Evolutionary conservation across 371 early-diverging fungal genomes (phyloP).

Genomic region (Apophysomyces elegans): DNA sequence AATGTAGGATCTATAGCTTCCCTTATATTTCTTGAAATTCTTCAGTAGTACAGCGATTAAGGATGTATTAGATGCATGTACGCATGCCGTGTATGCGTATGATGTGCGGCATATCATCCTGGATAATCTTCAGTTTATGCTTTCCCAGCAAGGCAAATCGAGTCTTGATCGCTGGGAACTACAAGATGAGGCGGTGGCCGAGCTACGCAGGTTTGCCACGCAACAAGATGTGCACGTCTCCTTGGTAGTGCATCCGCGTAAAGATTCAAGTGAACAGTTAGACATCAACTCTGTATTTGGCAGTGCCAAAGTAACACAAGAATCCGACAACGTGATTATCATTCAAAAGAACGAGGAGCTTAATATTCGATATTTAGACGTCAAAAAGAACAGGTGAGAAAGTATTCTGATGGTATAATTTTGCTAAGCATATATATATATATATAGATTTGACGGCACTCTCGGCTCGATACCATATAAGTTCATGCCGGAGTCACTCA

Average conservation of each 20-base stretch:
- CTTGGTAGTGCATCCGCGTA: conserved; percentile 79
- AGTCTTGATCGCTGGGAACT: conserved; percentile 71
- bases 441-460: conserved; percentile 74
- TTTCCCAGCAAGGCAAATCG: conserved; percentile 68
- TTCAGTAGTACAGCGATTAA: conserved; percentile 74
- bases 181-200: conserved; percentile 73
- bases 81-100: conserved; percentile 72
- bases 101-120: conserved; percentile 77
- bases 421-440: too few species aligned
- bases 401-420: too few species aligned
- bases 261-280: conserved; percentile 59
- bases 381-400: conserved; percentile 67
- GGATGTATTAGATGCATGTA: conserved; percentile 72
- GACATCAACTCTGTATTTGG: conserved; percentile 80
- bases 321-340: conserved; percentile 83
- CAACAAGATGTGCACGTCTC: conserved; percentile 77
- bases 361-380: conserved; percentile 56
- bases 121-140: conserved; percentile 84
- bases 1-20: conserved; percentile 46
- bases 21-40: conserved; percentile 78
- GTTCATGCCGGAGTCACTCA: conserved; percentile 40
- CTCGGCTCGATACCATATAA: conserved; percentile 60
- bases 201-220: conserved; percentile 74
- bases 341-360: conserved; percentile 55
- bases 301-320: conserved; percentile 82